phyloP scores from a whole-genome alignment of 306 rosid genomes.

The Prunus salicina region DNA sequence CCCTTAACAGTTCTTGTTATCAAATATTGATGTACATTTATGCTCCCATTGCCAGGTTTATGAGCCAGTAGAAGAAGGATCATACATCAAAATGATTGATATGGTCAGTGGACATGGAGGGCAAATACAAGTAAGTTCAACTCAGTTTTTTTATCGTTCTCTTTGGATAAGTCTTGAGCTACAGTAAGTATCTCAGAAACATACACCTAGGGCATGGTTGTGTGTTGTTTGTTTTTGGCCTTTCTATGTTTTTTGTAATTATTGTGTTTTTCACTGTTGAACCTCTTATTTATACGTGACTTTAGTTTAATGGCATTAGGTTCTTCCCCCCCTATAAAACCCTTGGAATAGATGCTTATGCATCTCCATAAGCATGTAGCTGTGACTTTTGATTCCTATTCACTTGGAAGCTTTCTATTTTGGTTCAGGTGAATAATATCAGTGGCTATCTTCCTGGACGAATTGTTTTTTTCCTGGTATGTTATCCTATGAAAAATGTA shows the following conservation, averaged over 20 bases:
- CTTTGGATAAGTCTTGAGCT: neutral
- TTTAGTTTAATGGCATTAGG: neutral
- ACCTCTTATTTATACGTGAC: neutral
- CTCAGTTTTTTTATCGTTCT: neutral
- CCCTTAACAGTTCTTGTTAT: slow-evolving; percentile 5
- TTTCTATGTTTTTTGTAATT: neutral
- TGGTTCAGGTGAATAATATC: slow-evolving; percentile 90
- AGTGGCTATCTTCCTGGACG: slow-evolving; percentile 99
- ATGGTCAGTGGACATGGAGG: slow-evolving; percentile 98
- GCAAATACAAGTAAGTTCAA: slow-evolving; percentile 83
- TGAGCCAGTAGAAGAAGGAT: slow-evolving; percentile 96
- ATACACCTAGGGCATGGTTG: neutral
- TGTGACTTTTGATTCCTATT: slow-evolving; percentile 21
- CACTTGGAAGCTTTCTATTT: slow-evolving; percentile 11
- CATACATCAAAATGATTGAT: slow-evolving; percentile 98
- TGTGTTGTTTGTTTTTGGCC: neutral
- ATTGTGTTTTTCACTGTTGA: neutral
- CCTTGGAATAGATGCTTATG: slow-evolving; percentile 18
- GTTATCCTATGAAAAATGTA: slow-evolving; percentile 26
- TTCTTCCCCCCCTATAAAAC: neutral
- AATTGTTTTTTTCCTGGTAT: slow-evolving; percentile 94
- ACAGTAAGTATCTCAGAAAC: neutral
- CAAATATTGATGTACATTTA: slow-evolving; percentile 12
- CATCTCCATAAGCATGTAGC: neutral
- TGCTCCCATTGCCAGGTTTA: slow-evolving; percentile 56